Base-by-base conservation (phyloP, 805 yeast genomes). In the Millerozyma acaciae region DNA sequence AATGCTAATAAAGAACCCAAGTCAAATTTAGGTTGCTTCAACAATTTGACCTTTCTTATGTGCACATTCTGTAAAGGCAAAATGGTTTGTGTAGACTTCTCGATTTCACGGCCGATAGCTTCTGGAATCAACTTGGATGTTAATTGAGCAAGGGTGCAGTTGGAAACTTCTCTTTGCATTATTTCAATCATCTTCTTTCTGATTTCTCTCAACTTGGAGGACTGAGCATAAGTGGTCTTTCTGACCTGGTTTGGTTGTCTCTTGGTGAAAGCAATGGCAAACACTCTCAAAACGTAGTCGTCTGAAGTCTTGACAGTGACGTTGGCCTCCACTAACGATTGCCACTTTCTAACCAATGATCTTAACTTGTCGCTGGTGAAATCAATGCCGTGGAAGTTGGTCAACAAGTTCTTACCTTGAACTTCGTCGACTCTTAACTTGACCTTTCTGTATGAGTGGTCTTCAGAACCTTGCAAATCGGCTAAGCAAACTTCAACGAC, bases 321-420 rank as follows among this genome's bases (percentile, higher is more conserved):
- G 69, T 85, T 84, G 61, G 94, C 89, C 78, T 88, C 96, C 53
- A 88, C 89, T 70, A 88, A 76, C 49, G 95, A 78, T 77, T 88
- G 96, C 96, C 96, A 88, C 73, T 88, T 88, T 80, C 96, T 85
- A 46, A 88, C 96, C 68, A 88, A 77, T 38, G 96, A 86, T 75
- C 93, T 84, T 66, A 87, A 76, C 78, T 88, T 88, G 78, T 88
- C 96, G 49, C 93, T 75, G 62, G 96, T 87, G 81, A 88, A 86
- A 77, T 85, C 93, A 72, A 88, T 71, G 62, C 96, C 96, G 80
- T 88, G 95, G 90, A 88, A 88, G 90, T 88, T 87, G 78, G 96
- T 88, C 68, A 88, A 78, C 62, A 87, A 77, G 81, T 86, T 85
- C 77, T 85, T 84, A 73, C 96, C 96, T 75, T 88, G 95, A 55